Evolutionary conservation across 371 early-diverging fungal genomes (phyloP).

Genomic region (Saksenaea vasiformis): DNA sequence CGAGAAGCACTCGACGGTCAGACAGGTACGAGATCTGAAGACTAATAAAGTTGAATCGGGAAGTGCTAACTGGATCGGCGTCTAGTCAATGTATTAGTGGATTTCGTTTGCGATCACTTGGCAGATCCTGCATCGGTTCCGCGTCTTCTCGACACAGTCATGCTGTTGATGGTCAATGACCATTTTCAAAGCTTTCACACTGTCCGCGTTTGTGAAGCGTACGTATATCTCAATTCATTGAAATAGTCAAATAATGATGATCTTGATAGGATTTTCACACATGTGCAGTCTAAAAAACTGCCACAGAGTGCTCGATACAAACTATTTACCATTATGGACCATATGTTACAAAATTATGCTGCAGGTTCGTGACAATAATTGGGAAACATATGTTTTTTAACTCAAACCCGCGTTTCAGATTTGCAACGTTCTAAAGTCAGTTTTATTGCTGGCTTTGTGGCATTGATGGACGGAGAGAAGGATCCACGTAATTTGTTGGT

Average conservation of each 20-base stretch:
- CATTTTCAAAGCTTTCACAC: neutral
- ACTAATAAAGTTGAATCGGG: neutral
- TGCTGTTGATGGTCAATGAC: neutral
- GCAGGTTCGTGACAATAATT: conserved; percentile 12
- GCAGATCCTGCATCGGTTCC: neutral
- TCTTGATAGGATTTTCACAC: conserved; percentile 17
- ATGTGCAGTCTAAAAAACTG: conserved; percentile 19
- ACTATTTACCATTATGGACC: conserved; percentile 18
- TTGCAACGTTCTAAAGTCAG: conserved; percentile 34
- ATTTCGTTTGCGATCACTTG: conserved; percentile 13
- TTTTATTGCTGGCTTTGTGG: conserved; percentile 76
- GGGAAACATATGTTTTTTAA: neutral
- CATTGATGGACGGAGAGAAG: conserved; percentile 89
- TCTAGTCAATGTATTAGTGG: conserved; percentile 10
- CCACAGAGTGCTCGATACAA: conserved; percentile 27
- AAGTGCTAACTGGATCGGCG: neutral
- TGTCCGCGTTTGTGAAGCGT: conserved; percentile 1
- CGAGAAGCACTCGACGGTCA: conserved; percentile 18
- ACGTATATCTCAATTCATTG: neutral
- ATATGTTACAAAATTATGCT: conserved; percentile 20
- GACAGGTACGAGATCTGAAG: conserved; percentile 19
- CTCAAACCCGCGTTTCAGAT: conserved; percentile 11
- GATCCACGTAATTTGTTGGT: conserved; percentile 87
- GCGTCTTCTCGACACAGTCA: neutral
- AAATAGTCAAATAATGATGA: neutral